These are phyloP conservation scores for Thecaphora thlaspeos DNA, from an alignment of 1,284 basidiomycete species.

Conservation along the genomic window DNA sequence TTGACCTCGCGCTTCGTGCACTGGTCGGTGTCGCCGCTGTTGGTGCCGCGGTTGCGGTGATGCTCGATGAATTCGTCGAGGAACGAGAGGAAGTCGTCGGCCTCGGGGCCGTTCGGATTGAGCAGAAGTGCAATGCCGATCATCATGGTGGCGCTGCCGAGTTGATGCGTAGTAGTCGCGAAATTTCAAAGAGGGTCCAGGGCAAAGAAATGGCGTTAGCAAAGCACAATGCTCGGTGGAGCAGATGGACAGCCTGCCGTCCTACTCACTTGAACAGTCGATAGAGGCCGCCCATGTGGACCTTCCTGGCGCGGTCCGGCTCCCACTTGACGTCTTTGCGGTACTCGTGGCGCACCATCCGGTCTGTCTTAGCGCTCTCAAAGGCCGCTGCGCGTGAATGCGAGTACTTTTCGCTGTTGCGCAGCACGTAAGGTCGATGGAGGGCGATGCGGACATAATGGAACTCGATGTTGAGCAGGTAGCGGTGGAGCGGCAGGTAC, in stretches of 20 bases:
- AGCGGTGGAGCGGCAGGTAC: constrained; percentile 45
- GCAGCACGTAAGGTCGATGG: constrained; percentile 50
- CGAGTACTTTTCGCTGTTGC: constrained; percentile 46
- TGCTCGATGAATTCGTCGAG: constrained; percentile 53
- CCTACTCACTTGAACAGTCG: constrained; percentile 39
- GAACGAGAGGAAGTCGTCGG: constrained; percentile 33
- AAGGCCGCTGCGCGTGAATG: constrained; percentile 45
- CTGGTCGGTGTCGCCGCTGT: constrained; percentile 38
- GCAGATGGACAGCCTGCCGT: background rate
- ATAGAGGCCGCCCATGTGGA: constrained; percentile 52
- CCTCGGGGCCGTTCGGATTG: constrained; percentile 39
- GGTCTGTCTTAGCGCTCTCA: constrained; percentile 44
- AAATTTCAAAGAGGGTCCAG: too few relatives aligned
- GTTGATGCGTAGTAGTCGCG: too few relatives aligned
- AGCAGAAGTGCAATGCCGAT: constrained; percentile 51
- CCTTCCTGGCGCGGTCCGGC: constrained; percentile 36
- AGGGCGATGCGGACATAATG: constrained; percentile 52
- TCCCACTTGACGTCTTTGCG: constrained; percentile 47
- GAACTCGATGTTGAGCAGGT: constrained; percentile 51
- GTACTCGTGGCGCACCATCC: constrained; percentile 45
- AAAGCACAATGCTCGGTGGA: background rate
- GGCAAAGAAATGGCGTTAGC: too few relatives aligned
- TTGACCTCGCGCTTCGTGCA: constrained; percentile 52
- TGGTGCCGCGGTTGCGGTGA: constrained; percentile 26
- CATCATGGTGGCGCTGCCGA: constrained; percentile 38